Evolutionary conservation across 805 yeast species (phyloP).

Genomic region (Ogataea trehaloabstinens): DNA sequence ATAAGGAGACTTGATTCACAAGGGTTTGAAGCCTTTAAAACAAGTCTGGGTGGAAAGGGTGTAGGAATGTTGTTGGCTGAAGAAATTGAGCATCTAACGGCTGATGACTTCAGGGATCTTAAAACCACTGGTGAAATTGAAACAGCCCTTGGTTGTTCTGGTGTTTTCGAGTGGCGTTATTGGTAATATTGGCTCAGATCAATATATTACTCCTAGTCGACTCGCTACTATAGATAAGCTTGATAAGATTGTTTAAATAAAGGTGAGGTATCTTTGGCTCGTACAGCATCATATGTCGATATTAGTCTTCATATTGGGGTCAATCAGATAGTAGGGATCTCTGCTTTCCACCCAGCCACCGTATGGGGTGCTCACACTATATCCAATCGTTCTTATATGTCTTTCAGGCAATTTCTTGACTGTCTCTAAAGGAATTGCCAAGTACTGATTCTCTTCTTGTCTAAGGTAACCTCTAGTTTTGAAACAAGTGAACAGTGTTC

Average conservation of each 20-base stretch:
- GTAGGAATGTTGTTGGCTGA: conserved; percentile 51
- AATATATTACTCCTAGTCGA: too few relatives aligned
- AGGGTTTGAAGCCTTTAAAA: conserved; percentile 74
- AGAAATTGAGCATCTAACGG: conserved; percentile 16
- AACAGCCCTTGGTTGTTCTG: conserved; percentile 41
- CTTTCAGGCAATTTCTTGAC: conserved; percentile 16
- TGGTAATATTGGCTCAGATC: conserved; percentile 56
- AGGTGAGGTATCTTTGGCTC: too few relatives aligned
- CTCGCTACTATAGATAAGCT: neutral
- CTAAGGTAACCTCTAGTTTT: conserved; percentile 29
- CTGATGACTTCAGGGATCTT: conserved; percentile 39
- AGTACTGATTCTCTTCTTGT: conserved; percentile 31
- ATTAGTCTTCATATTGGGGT: conserved; percentile 6
- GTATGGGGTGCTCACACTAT: conserved; percentile 15
- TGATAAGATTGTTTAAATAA: neutral
- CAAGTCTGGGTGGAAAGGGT: conserved; percentile 88
- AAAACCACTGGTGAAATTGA: conserved; percentile 48
- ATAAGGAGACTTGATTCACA: conserved; percentile 35
- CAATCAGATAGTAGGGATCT: conserved; percentile 11
- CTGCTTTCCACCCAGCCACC: conserved; percentile 16
- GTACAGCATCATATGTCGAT: conserved; percentile 10
- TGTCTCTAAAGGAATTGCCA: conserved; percentile 24
- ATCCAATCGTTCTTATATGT: conserved; percentile 18
- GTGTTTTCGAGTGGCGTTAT: conserved; percentile 51
- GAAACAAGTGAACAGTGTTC: conserved; percentile 27